phyloP scores from a whole-genome alignment of 108 stramenopile species.

The Cyclotella atomus region DNA sequence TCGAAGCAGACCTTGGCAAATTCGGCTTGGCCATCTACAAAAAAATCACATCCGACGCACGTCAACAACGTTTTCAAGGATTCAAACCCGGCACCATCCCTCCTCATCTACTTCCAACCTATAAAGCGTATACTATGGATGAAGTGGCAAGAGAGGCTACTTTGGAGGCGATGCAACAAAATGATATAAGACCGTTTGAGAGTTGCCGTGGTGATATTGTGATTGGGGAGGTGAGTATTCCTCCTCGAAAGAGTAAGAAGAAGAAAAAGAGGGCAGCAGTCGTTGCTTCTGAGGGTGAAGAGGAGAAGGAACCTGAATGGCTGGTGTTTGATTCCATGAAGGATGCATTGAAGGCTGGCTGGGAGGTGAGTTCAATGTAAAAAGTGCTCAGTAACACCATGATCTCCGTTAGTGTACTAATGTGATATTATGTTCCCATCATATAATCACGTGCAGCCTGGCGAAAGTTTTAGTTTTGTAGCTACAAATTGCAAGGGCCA shows the following conservation, averaged over 20 bases:
- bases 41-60: conserved; percentile 75
- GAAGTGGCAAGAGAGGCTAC: conserved; percentile 81
- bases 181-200: conserved; percentile 82
- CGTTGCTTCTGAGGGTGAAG: conserved; percentile 16
- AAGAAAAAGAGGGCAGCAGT: conserved; percentile 50
- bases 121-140: conserved; percentile 83
- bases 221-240: conserved; percentile 60
- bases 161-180: conserved; percentile 85
- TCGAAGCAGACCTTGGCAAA: conserved; percentile 78
- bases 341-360: conserved; percentile 78
- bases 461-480: conserved; percentile 81
- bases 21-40: conserved; percentile 78
- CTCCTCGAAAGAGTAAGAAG: conserved; percentile 54
- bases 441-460: no score
- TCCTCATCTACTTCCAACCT: conserved; percentile 77
- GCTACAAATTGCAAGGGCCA: conserved; percentile 79
- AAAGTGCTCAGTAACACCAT: no score
- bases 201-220: conserved; percentile 57
- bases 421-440: no score
- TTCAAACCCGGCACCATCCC: conserved; percentile 87
- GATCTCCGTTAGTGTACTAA: no score
- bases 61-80: conserved; percentile 76
- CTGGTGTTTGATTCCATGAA: conserved; percentile 68
- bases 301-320: conserved; percentile 55
- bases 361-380: conserved; percentile 53